These are phyloP conservation scores for Ormosia emarginata DNA, from an alignment of 306 rosid species.

Conservation along the genomic window DNA sequence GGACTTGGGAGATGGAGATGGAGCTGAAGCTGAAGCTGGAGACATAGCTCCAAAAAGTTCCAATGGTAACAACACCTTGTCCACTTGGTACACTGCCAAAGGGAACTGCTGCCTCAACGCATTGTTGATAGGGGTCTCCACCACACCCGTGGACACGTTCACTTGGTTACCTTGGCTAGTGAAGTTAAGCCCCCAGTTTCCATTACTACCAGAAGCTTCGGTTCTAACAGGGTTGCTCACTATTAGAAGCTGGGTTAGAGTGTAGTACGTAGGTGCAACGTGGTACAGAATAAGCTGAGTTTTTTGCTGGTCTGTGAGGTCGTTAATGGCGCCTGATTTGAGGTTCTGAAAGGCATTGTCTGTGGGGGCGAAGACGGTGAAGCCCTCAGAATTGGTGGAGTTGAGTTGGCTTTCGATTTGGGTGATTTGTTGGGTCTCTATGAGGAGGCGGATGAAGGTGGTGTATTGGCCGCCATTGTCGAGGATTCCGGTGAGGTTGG, in stretches of 20 bases:
- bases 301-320: constrained; percentile 39
- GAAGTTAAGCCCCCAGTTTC: constrained; percentile 68
- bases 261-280: constrained; percentile 55
- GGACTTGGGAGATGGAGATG: constrained; percentile 41
- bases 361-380: constrained; percentile 74
- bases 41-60: constrained; percentile 45
- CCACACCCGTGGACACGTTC: constrained; percentile 59
- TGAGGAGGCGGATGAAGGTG: constrained; percentile 48
- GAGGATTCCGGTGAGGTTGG: constrained; percentile 59
- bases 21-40: constrained; percentile 16
- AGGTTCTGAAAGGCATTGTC: constrained; percentile 80
- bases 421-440: constrained; percentile 38
- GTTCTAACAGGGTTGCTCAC: constrained; percentile 82
- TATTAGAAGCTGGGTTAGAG: constrained; percentile 37
- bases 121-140: constrained; percentile 45
- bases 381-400: constrained; percentile 43
- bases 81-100: constrained; percentile 52
- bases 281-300: constrained; percentile 62
- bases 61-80: constrained; percentile 59
- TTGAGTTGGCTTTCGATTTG: constrained; percentile 68
- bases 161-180: constrained; percentile 65
- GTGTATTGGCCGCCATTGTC: constrained; percentile 54
- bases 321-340: constrained; percentile 53
- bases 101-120: constrained; percentile 57
- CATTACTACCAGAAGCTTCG: constrained; percentile 32